Evolutionary conservation across 768 basidiomycete species (phyloP).

Genomic region (Boletus huronensis): DNA sequence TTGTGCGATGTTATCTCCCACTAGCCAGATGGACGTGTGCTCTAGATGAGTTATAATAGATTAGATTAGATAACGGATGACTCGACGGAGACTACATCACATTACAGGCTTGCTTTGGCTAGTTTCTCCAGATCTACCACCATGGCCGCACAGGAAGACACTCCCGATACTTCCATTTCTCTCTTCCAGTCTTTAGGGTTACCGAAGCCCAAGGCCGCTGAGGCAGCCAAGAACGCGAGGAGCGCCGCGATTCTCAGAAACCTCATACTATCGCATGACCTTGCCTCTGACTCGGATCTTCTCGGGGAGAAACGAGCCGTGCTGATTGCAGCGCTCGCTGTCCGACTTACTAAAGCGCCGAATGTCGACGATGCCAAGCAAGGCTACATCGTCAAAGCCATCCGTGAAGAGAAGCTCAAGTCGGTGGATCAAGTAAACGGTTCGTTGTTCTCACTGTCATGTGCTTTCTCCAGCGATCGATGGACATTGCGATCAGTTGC

Average conservation of each 20-base stretch:
- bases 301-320: conserved; percentile 78
- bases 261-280: conserved; percentile 57
- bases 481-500: conserved; percentile 37
- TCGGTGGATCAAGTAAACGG: conserved; percentile 85
- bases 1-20: conserved; percentile 23
- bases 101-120: neutral
- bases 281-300: conserved; percentile 34
- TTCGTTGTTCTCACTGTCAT: conserved; percentile 34
- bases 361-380: conserved; percentile 50
- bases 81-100: neutral
- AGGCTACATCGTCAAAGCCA: conserved; percentile 59
- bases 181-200: conserved; percentile 80
- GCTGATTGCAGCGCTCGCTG: conserved; percentile 64
- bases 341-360: conserved; percentile 53
- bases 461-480: neutral
- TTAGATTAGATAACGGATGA: conserved; percentile 28
- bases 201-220: conserved; percentile 69
- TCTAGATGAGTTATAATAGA: conserved; percentile 1
- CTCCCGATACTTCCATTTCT: conserved; percentile 11
- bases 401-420: conserved; percentile 72
- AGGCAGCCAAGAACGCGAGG: conserved; percentile 80
- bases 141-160: conserved; percentile 18
- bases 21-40: neutral
- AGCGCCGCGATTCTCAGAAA: conserved; percentile 65
- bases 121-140: neutral